Evolutionary conservation across 169 alveolate species (phyloP), one percentile per base, ranked within the genome.

Genomic region (Blepharisma undulans): DNA sequence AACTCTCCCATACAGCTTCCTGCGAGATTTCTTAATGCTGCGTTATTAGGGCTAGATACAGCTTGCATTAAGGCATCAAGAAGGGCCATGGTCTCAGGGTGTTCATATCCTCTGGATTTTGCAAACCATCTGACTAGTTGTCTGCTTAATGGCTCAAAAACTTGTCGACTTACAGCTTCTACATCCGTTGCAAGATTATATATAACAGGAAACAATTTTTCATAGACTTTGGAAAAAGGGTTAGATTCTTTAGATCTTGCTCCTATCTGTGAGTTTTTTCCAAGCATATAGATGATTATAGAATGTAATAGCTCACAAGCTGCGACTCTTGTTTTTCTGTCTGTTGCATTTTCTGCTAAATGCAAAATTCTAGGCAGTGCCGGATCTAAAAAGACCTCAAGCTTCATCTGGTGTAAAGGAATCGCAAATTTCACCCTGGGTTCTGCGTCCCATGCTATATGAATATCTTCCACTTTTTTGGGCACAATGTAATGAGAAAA

Each of bases 51-150:
- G 76, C 91, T 90, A 36, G 95, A 88, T 10, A 96, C 92, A 22
- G 95, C 93, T 60, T 95, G 96, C 59, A 94, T 92, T 22, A 96
- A 87, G n/a, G 96, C 95, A 90, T 95, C 96, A 34, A 96, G 86
- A 82, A 95, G 79, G 59, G 92, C 81, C 77, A 91, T 92, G 14
- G 94, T 93, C 84, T 96, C 97, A 74, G 93, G 94, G 77, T 92
- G 92, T 66, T 94, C 95, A 92, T 90, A 93, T 1, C 92, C 94
- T 84, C 92, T 94, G 19, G 93, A 87, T 59, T 92, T 90, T 2
- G 97, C 93, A 88, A 96, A 95, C 98, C 98, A 96, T 86, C 96
- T 95, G 25, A 95, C 96, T 76, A 95, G 91, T 92, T 96, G 94
- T 76, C 93, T 91, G 22, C 93, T 77, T 36, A 96, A 81, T 10